A percentile compares a stretch with the other conserved stretches of the same genome.
Evolutionary conservation across 139 green algal genomes (phyloP).

Genomic region (Gonium pectorale): DNA sequence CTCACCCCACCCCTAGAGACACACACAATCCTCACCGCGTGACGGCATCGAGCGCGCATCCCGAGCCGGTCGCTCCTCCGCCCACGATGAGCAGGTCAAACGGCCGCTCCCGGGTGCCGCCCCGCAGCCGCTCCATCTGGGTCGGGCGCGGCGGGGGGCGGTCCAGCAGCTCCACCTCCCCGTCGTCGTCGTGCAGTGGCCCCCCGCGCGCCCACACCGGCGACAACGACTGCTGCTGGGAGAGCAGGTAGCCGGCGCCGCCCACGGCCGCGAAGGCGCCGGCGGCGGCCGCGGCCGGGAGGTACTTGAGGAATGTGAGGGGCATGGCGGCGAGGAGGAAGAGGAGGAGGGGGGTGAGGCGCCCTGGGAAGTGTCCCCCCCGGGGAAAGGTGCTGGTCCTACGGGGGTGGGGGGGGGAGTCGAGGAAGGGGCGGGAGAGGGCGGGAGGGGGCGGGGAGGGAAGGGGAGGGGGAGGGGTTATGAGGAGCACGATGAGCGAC

Average conservation of each 20-base stretch:
- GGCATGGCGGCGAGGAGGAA: constrained; percentile 3
- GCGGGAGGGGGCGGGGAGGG: too few relatives aligned
- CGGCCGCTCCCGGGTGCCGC: constrained; percentile 41
- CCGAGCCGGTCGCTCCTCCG: constrained; percentile 95
- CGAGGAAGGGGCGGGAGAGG: too few relatives aligned
- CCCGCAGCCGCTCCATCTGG: constrained; percentile 36
- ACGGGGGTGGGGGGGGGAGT: too few relatives aligned
- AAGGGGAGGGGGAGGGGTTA: too few relatives aligned
- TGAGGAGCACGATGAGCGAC: too few relatives aligned
- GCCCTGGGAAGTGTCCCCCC: too few relatives aligned
- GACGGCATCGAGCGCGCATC: constrained; percentile 91
- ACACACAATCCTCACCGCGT: constrained; percentile 85
- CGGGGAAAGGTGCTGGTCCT: too few relatives aligned
- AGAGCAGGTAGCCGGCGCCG: constrained; percentile 29
- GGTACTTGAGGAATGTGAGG: constrained; percentile 12
- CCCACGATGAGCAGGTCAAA: constrained; percentile 95
- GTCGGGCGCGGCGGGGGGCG: neutral
- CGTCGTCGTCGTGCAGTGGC: neutral
- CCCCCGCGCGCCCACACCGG: neutral
- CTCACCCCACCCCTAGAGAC: neutral
- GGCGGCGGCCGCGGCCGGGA: constrained; percentile 9
- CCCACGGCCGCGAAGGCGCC: constrained; percentile 26
- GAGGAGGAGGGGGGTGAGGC: neutral
- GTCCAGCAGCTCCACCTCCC: constrained; percentile 23
- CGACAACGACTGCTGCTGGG: constrained; percentile 17